phyloP scores from a whole-genome alignment of 169 alveolate genomes.

The Plasmodium falciparum region DNA sequence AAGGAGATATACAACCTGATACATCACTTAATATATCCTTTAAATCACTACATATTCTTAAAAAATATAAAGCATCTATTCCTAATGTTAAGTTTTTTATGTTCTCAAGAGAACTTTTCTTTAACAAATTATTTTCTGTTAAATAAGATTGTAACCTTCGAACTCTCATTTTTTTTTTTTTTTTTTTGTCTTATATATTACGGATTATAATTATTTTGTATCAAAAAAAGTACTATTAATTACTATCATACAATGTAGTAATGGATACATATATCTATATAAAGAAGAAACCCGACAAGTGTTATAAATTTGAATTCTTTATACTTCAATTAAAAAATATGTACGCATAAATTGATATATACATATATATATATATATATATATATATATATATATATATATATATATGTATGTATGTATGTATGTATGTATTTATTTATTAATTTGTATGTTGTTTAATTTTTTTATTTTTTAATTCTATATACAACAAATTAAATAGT shows the following conservation, averaged over 20 bases:
- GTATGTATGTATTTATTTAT: no score
- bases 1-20: conserved; percentile 74
- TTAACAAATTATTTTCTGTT: conserved; percentile 80
- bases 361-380: no score
- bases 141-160: conserved; percentile 81
- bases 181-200: background rate
- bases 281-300: no score
- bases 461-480: no score
- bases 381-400: no score
- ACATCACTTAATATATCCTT: conserved; percentile 68
- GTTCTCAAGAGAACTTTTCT: conserved; percentile 45
- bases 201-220: background rate
- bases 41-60: conserved; percentile 49
- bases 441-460: no score
- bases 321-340: no score
- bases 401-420: no score
- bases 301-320: no score
- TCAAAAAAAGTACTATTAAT: background rate
- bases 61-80: conserved; percentile 73
- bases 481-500: no score
- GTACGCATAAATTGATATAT: no score
- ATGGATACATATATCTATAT: no score
- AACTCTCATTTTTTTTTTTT: conserved; percentile 82
- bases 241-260: background rate
- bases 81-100: conserved; percentile 62